These are phyloP conservation scores for Sarcodon sp. DNA, from an alignment of 768 basidiomycete species.

Conservation along the genomic window DNA sequence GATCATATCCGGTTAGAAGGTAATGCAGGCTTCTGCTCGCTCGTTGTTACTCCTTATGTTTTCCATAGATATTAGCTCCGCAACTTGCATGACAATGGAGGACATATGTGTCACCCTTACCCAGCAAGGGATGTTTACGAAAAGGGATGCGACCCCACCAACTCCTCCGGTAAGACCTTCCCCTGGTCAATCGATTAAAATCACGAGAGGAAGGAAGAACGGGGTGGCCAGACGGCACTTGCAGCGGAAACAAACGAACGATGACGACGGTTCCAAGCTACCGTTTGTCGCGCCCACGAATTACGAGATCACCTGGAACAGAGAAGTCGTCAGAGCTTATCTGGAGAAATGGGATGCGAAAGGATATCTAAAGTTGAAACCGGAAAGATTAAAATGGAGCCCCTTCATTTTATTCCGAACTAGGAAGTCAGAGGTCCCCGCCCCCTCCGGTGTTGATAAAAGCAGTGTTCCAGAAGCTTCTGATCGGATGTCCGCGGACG, in stretches of 20 bases:
- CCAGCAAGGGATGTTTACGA: constrained; percentile 65
- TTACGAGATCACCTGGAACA: constrained; percentile 72
- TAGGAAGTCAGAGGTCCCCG: constrained; percentile 14
- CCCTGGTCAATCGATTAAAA: constrained; percentile 71
- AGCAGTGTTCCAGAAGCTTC: no score
- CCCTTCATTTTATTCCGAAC: constrained; percentile 68
- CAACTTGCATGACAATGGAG: constrained; percentile 85
- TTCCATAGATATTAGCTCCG: constrained; percentile 60
- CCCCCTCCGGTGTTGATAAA: constrained; percentile 1
- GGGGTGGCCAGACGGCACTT: constrained; percentile 53
- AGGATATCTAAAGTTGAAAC: constrained; percentile 61
- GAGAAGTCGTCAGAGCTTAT: constrained; percentile 48
- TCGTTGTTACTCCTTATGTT: constrained; percentile 4
- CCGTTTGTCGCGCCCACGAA: constrained; percentile 51
- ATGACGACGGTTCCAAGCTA: constrained; percentile 30
- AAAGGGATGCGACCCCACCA: constrained; percentile 13
- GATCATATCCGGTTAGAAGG: constrained; percentile 63
- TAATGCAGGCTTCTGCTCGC: constrained; percentile 19
- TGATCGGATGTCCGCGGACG: neutral
- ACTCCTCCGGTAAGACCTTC: constrained; percentile 46
- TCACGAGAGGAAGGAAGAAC: constrained; percentile 52
- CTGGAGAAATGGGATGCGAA: constrained; percentile 63
- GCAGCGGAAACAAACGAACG: constrained; percentile 39
- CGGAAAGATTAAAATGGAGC: constrained; percentile 89
- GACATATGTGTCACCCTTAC: constrained; percentile 70